Evolutionary conservation across 2,329 filamentous ascomycete species (phyloP), one percentile per base, ranked within the genome.

Genomic region (Fusarium coffeatum): DNA sequence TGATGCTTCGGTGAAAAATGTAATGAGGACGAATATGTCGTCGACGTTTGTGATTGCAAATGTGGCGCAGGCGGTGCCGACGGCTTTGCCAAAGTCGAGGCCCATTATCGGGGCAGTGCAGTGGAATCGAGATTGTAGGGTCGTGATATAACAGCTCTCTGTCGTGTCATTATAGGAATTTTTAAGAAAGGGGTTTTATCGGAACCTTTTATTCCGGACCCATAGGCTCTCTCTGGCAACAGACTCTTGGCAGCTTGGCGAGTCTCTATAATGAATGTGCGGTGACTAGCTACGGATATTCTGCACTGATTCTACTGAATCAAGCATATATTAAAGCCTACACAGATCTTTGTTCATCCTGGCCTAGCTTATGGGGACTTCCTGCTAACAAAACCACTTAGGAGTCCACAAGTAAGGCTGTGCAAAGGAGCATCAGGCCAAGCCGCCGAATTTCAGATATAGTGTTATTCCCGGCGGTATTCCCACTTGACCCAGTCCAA

Each of bases 21-120:
- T 55, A 8, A 59, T 32, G 1, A 59, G 41, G 12, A 59, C 53
- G 1, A 59, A 59, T 28, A 59, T 59, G 5, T 59, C 57, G n/a
- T 58, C 57, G 6, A 59, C 8, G 15, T 59, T 59, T 6, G 57
- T 59, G 4, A 47, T 23, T 10, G 57, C 57, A 13, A 59, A 59
- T 12, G 53, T 59, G 5, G 41, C 53, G 23, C 57, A 59, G 0
- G 53, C 57, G 1, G 41, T 59, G 16, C 41, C 57, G 9, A 59
- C 41, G 8, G 49, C 49, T 15, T 59, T 53, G 22, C 49, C 55
- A 59, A 59, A 55, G 40, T 37, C 23, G 1, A 59, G 15, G 25
- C 49, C 55, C 55, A 59, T 59, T 28, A 13, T 32, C 20, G n/a
- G 8, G n/a, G 20, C 20, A 10, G n/a, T 16, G 22, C 41, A 43